Evolutionary conservation across 306 rosid genomes (phyloP), one percentile per base, ranked within the genome.

Genomic region (Cucurbita argyrosperma): DNA sequence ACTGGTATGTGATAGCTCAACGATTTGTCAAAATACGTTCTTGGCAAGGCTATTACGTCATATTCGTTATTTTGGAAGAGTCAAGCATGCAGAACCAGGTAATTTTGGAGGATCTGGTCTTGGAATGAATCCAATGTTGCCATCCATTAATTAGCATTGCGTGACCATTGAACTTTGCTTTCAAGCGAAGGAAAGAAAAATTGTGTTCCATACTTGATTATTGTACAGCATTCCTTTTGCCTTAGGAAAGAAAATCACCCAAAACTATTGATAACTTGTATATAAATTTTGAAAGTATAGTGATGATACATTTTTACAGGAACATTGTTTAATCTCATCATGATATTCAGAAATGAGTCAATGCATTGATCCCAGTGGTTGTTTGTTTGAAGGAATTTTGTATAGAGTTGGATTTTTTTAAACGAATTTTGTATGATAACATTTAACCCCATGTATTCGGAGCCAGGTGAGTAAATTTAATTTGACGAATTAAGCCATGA

Each of bases 21-120:
- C 96, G 16, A 85, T 90, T 74, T 90, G 96, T 84, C 96, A 90
- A 76, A 88, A 90, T 45, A 78, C 96, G 35, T 90, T 90, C 87
- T 79, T 90, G 58, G 94, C 96, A 43, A 90, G 94, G 75, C 94
- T 90, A 45, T 80, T 90, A 77, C 96, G 94, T 18, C 91, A 90
- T 61, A 85, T 90, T 77, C 88, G 96, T 71, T 85, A 86, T 79
- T 80, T 79, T 65, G 96, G 96, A 30, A 79, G 83, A 78, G 90
- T 90, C 83, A 88, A 90, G 82, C 91, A 86, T 76, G 90, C 87
- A 23, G 94, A 86, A 40, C 94, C 96, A 13, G 90, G 88, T 81
- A 80, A 71, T 78, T 84, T 87, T 69, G 91, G 90, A 59, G 94
- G 88, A 35, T 82, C 81, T 13, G 96, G 91, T 45, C 87, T 90